These are phyloP conservation scores for Fusarium sp. DNA, from an alignment of 2,329 filamentous ascomycete genomes.

Conservation along the genomic window DNA sequence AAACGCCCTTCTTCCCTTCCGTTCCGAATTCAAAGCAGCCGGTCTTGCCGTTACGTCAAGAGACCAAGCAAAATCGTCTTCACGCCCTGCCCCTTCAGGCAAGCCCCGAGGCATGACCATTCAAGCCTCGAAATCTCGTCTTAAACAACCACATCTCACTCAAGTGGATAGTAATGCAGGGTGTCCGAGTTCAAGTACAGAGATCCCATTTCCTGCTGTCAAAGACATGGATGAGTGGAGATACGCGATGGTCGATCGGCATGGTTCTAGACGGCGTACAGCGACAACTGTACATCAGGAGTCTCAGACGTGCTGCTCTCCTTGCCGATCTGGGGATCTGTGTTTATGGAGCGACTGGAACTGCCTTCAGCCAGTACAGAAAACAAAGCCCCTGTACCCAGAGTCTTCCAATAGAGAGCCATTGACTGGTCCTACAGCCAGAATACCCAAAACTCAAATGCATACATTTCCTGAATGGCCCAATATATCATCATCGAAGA, in stretches of 20 bases:
- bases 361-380: constrained; percentile 40
- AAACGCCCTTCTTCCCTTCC: constrained; percentile 66
- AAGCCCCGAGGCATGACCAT: constrained; percentile 20
- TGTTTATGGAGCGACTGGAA: constrained; percentile 41
- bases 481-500: neutral
- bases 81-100: constrained; percentile 18
- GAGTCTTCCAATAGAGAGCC: neutral
- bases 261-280: constrained; percentile 42
- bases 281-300: constrained; percentile 21
- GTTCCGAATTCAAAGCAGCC: constrained; percentile 65
- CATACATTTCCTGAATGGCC: constrained; percentile 37
- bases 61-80: constrained; percentile 55
- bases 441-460: constrained; percentile 16
- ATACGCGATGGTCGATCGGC: constrained; percentile 52
- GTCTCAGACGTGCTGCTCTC: constrained; percentile 42
- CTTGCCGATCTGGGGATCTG: constrained; percentile 48
- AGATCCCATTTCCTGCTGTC: constrained; percentile 51
- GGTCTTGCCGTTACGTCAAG: constrained; percentile 69
- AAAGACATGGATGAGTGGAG: constrained; percentile 53
- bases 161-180: constrained; percentile 52
- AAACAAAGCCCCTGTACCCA: constrained; percentile 19
- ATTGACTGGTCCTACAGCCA: constrained; percentile 28
- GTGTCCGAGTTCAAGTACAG: constrained; percentile 47
- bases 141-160: constrained; percentile 22
- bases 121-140: constrained; percentile 3